A percentile compares a stretch with the other conserved stretches of the same genome.
Conservation (phyloP, 2,329 filamentous ascomycete genomes). For the Hypocrella siamensis region DNA sequence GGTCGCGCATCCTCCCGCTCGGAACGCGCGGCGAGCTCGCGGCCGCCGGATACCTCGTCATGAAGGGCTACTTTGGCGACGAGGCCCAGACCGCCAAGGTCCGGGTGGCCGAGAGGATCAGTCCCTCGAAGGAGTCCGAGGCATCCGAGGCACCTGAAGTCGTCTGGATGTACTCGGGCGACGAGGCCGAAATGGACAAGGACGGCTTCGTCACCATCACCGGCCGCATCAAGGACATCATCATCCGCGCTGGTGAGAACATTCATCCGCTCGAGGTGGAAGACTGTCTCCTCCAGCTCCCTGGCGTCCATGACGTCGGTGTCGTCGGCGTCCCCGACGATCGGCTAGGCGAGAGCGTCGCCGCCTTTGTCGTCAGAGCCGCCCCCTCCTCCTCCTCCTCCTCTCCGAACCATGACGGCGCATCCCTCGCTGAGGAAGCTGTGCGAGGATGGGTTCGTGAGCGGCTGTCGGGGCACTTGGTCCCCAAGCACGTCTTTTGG, state of each 20-base stretch:
- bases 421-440: too few relatives aligned
- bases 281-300: constrained; percentile 65
- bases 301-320: constrained; percentile 56
- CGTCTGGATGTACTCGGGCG: constrained; percentile 79
- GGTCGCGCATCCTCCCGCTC: constrained; percentile 40
- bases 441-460: constrained; percentile 58
- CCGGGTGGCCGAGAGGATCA: constrained; percentile 24
- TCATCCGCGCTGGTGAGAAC: constrained; percentile 91
- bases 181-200: constrained; percentile 74
- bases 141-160: constrained; percentile 22
- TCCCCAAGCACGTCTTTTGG: constrained; percentile 85
- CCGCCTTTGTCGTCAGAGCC: constrained; percentile 73
- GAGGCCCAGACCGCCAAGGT: constrained; percentile 52
- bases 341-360: constrained; percentile 73
- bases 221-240: constrained; percentile 84
- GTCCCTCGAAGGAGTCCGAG: constrained; percentile 16
- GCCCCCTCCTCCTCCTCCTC: too few relatives aligned
- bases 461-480: constrained; percentile 58
- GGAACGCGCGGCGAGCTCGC: constrained; percentile 66
- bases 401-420: too few relatives aligned
- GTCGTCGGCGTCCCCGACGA: constrained; percentile 76
- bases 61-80: constrained; percentile 85
- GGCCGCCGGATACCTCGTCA: constrained; percentile 70
- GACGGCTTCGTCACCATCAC: constrained; percentile 81
- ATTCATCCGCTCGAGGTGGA: constrained; percentile 91